Evolutionary conservation across 768 basidiomycete species (phyloP).

Genomic region (Pilatotrama ljubarskyi): DNA sequence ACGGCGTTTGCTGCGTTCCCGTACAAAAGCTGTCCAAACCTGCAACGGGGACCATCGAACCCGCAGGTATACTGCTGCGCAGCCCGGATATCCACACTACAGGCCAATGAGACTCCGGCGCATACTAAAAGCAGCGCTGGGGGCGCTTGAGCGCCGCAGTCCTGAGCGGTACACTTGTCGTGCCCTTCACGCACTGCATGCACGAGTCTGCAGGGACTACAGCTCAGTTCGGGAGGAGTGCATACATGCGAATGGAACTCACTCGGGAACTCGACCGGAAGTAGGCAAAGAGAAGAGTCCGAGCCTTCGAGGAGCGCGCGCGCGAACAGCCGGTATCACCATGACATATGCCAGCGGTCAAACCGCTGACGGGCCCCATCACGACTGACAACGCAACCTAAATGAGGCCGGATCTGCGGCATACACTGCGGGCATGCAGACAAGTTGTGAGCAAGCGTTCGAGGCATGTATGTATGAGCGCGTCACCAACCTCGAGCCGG

Average conservation of each 20-base stretch:
- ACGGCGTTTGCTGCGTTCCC: slow-evolving; percentile 7
- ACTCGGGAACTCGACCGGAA: background rate
- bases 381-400: background rate
- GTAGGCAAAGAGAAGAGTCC: background rate
- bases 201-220: background rate
- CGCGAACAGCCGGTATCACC: background rate
- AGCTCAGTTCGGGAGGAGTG: background rate
- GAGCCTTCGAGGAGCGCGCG: background rate
- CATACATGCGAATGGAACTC: background rate
- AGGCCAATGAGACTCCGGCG: background rate
- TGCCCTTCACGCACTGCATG: background rate
- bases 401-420: background rate
- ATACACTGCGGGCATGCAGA: background rate
- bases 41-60: background rate
- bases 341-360: slow-evolving; percentile 1
- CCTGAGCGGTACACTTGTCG: background rate
- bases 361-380: background rate
- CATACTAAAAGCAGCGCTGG: background rate
- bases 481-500: background rate
- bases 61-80: slow-evolving; percentile 2
- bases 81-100: background rate
- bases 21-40: background rate
- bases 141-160: background rate
- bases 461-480: background rate
- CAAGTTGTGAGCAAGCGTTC: background rate